These are phyloP conservation scores for Amylocystis lapponica DNA, from an alignment of 768 basidiomycete genomes.

Conservation along the genomic window DNA sequence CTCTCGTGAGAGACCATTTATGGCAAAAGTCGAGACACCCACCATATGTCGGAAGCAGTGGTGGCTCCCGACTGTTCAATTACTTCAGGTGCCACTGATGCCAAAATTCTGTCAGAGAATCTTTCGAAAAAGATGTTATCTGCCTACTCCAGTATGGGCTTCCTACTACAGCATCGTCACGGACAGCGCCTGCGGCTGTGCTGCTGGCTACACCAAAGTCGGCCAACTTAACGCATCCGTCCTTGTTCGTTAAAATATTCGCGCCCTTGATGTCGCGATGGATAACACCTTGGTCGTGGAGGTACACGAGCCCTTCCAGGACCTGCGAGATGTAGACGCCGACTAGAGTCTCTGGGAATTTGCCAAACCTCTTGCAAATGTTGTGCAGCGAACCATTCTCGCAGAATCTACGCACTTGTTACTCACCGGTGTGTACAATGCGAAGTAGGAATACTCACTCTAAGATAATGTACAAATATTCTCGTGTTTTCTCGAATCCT, in stretches of 20 bases:
- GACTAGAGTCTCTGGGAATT: constrained; percentile 96
- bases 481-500: constrained; percentile 92
- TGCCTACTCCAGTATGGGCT: constrained; percentile 96
- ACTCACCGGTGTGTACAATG: too few relatives aligned
- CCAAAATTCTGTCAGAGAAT: neutral
- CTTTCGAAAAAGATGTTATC: too few relatives aligned
- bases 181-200: constrained; percentile 65
- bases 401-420: constrained; percentile 61
- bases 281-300: constrained; percentile 99
- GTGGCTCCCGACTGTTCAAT: constrained; percentile 98
- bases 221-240: constrained; percentile 96
- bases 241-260: constrained; percentile 97
- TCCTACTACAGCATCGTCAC: constrained; percentile 91
- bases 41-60: constrained; percentile 96
- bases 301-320: constrained; percentile 90
- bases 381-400: constrained; percentile 97
- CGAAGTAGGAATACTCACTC: constrained; percentile 49
- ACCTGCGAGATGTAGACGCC: constrained; percentile 97
- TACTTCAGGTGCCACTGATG: constrained; percentile 92
- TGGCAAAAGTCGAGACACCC: constrained; percentile 13
- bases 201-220: constrained; percentile 95
- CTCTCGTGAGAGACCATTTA: neutral
- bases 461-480: constrained; percentile 93
- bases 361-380: constrained; percentile 95
- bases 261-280: constrained; percentile 99